Percentiles rank a stretch among this genome's conserved stretches.
Evolutionary conservation across 2,329 filamentous ascomycete species (phyloP).

Genomic region (Annulohypoxylon truncatum): DNA sequence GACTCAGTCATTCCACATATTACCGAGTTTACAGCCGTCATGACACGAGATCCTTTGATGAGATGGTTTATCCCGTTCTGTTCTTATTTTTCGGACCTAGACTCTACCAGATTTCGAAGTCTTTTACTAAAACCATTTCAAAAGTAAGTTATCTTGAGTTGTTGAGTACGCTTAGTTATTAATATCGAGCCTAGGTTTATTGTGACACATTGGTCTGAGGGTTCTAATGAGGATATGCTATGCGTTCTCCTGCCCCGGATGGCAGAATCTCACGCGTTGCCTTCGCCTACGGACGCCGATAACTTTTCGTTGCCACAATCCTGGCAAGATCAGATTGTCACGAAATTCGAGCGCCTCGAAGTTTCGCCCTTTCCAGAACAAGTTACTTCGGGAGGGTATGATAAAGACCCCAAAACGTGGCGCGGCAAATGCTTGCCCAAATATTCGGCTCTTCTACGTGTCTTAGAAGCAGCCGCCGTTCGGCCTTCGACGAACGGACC

Average conservation of each 20-base stretch:
- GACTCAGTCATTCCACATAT: constrained; percentile 80
- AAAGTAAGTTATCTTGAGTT: constrained; percentile 63
- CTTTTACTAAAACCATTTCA: constrained; percentile 86
- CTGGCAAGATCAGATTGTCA: constrained; percentile 79
- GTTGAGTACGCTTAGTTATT: constrained; percentile 33
- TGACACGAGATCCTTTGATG: constrained; percentile 74
- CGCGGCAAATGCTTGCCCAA: constrained; percentile 72
- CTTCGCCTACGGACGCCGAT: constrained; percentile 63
- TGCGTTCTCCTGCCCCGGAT: constrained; percentile 76
- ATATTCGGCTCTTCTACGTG: constrained; percentile 73
- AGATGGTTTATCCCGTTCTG: constrained; percentile 87
- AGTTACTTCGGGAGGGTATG: constrained; percentile 61
- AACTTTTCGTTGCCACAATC: constrained; percentile 69
- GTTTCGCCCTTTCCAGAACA: constrained; percentile 73
- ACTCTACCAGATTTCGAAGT: constrained; percentile 78
- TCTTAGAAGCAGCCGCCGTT: constrained; percentile 70
- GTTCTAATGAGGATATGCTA: constrained; percentile 72
- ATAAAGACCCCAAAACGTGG: constrained; percentile 72
- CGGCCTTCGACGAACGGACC: constrained; percentile 75
- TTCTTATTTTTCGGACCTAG: constrained; percentile 80
- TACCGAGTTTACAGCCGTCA: constrained; percentile 70
- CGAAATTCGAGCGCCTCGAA: constrained; percentile 74
- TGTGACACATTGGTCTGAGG: constrained; percentile 76
- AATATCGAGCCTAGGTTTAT: constrained; percentile 73
- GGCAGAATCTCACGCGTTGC: constrained; percentile 67